Base-by-base conservation (phyloP, 2,329 filamentous ascomycete species). In the Aspergillus pseudotamarii region DNA sequence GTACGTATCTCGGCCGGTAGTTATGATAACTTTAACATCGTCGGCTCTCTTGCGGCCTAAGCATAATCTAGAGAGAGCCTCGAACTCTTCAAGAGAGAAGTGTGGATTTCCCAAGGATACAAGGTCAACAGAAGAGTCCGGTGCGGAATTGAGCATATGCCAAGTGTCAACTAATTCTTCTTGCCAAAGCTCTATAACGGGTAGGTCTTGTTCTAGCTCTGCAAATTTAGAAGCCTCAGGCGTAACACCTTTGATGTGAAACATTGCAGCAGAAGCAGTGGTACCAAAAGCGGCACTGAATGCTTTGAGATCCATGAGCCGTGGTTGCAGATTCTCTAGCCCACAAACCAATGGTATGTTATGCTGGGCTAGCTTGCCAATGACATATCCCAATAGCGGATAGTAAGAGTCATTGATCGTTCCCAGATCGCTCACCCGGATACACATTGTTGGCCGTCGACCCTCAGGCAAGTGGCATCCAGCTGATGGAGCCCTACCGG, bases 21-120 rank as follows among this genome's bases (percentile, higher is more conserved):
- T 72, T n/a, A 75, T 58, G 10, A 69, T 61, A 2, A 73, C n/a
- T 23, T 57, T 30, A 1, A 68, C 56, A 0, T 26, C 11, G 0
- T 50, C 26, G 5, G 21, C 26, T 61, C 76, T 81, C 0, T 8
- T 68, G 4, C 69, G 69, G 0, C 69, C 69, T 2, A 55, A 26
- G 36, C 74, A 77, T 8, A 82, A 69, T 0, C 43, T n/a, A 0
- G 72, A 67, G 3, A 82, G 73, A 5, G 63, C 67, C 4, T 57
- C 58, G 9, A 81, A 72, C 60, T 83, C 80, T 5, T 70, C 67
- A 0, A 77, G 60, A 0, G 80, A 79, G 60, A 82, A 82, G 59
- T 83, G 81, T 1, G 81, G 81, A 48, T 82, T 83, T 1, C 81
- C 81, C 0, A 83, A 69, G 1, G 80, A 83, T 0, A 82, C 56